phyloP scores from a whole-genome alignment of 2,329 filamentous ascomycete genomes.

The Setomelanomma holmii region DNA sequence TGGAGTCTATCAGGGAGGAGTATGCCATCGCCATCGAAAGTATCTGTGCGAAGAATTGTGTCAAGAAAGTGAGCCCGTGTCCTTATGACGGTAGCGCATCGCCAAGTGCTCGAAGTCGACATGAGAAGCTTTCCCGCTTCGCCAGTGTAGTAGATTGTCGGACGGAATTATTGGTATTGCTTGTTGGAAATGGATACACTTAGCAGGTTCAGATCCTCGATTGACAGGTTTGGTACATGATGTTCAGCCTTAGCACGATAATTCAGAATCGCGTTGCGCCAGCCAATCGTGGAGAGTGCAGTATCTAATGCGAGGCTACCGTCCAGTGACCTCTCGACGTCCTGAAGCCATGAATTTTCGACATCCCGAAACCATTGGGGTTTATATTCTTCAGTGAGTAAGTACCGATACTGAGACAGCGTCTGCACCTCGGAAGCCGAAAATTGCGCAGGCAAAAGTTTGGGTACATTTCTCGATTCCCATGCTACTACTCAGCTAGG shows the following conservation, averaged over 20 bases:
- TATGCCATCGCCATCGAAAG: no score
- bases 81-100: neutral
- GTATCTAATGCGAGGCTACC: neutral
- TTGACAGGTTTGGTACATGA: no score
- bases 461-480: neutral
- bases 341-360: neutral
- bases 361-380: no score
- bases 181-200: neutral
- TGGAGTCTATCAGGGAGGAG: no score
- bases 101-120: neutral
- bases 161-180: neutral
- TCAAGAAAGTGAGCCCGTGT: conserved; percentile 16
- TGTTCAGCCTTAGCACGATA: no score
- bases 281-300: neutral
- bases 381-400: no score
- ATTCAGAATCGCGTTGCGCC: neutral
- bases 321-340: neutral
- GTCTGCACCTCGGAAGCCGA: neutral
- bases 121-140: neutral
- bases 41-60: neutral
- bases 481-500: neutral
- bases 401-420: neutral
- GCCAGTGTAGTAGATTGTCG: neutral
- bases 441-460: neutral
- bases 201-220: neutral